Conservation (phyloP, 495 filamentous ascomycete genomes). For the Polyplosphaeria fusca region DNA sequence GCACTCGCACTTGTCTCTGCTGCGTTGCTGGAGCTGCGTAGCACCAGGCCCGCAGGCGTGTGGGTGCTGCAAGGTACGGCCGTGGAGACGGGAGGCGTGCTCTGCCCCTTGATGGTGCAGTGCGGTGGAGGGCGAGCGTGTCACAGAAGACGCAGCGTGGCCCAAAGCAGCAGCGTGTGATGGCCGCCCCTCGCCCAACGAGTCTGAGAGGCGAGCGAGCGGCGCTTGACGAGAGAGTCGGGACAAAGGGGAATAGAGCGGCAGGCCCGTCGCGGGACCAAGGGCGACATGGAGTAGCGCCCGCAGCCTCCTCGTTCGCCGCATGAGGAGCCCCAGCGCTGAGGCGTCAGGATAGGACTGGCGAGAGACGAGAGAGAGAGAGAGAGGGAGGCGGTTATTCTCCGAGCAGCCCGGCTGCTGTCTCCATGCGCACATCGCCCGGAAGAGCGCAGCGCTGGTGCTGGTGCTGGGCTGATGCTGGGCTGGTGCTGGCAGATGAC, state of each 20-base stretch:
- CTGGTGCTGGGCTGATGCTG: too few relatives aligned
- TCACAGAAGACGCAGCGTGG: slow-evolving; percentile 1
- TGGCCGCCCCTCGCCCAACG: background rate
- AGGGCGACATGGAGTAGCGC: too few relatives aligned
- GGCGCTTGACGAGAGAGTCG: background rate
- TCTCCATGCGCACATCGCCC: slow-evolving; percentile 1
- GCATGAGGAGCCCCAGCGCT: background rate
- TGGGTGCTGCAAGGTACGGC: slow-evolving; percentile 33
- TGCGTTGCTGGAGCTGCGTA: too few relatives aligned
- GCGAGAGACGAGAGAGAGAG: background rate
- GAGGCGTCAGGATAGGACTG: background rate
- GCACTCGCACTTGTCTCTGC: slow-evolving; percentile 15
- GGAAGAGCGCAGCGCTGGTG: too few relatives aligned
- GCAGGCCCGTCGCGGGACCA: background rate
- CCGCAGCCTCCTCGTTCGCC: slow-evolving; percentile 14
- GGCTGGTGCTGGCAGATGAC: slow-evolving; percentile 1
- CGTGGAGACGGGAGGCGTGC: slow-evolving; percentile 17
- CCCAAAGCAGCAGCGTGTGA: background rate
- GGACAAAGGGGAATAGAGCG: slow-evolving; percentile 8
- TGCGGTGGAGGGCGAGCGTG: slow-evolving; percentile 2
- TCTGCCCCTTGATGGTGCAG: slow-evolving; percentile 33
- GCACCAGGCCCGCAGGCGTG: slow-evolving; percentile 9
- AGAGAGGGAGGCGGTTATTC: background rate
- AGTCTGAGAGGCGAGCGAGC: background rate
- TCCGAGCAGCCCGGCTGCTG: background rate